Evolutionary conservation across 495 filamentous ascomycete genomes (phyloP), one percentile per base, ranked within the genome.

Genomic region (Aspergillus heteromorphus): DNA sequence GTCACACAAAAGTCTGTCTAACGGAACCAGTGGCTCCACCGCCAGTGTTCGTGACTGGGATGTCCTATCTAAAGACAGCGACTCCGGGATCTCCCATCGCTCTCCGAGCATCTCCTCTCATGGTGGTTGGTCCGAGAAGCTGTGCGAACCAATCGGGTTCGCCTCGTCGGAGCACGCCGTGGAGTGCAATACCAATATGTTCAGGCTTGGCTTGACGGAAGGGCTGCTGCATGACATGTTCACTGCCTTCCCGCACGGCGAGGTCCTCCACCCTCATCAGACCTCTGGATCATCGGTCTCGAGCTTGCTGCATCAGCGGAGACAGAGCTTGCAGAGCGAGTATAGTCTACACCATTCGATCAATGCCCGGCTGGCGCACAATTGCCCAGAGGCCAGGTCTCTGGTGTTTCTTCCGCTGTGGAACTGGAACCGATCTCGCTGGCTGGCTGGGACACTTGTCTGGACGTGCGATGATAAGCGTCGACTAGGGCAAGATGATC

Each of bases 371-470:
- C 55, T 72, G 7, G 18, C 51, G 0, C 40, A 55, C 7, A 48
- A 54, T 9, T 67, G 85, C 48, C 77, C 82, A 6, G 69, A 69
- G n/a, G 81, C 82, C 4, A 72, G 74, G 40, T 82, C 73, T 41
- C 63, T 83, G 5, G 69, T 81, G 9, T 81, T 84, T 56, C 68
- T 83, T 30, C 84, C 85, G 0, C 61, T 88, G 3, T 87, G 83
- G 78, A 80, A 86, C 56, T 75, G 78, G 43, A 76, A 80, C 36
- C 73, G 77, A 50, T 78, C 81, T 6, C 68, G 81, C 27, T 88
- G 85, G 84, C 83, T 82, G 65, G 74, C 83, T 0, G 83, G 80
- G 2, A 73, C 73, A 0, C 64, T 88, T 4, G 68, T 80, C 3
- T 87, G 83, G 82, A 80, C 77, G 1, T 66, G 63, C 29, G 71